These are phyloP conservation scores for Phylloboletellus chloephorus DNA, from an alignment of 1,284 basidiomycete species.

Conservation along the genomic window DNA sequence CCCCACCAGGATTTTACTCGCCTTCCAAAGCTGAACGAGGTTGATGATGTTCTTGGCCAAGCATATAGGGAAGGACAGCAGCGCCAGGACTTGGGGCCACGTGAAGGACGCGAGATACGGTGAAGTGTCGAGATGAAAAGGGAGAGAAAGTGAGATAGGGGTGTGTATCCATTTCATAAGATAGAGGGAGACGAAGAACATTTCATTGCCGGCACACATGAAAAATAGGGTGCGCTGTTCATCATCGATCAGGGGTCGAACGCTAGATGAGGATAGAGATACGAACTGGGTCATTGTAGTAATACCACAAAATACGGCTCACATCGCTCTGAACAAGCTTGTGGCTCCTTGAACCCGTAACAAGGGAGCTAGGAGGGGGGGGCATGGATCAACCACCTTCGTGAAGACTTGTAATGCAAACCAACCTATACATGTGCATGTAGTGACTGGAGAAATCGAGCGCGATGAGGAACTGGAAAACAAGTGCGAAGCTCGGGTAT, in stretches of 20 bases:
- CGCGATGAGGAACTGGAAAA: slow-evolving; percentile 94
- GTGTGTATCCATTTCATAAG: slow-evolving; percentile 82
- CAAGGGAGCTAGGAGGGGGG: slow-evolving; percentile 64
- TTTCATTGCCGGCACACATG: slow-evolving; percentile 95
- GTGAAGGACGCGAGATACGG: slow-evolving; percentile 41
- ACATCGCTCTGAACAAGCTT: slow-evolving; percentile 90
- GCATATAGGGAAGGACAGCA: slow-evolving; percentile 68
- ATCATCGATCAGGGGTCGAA: slow-evolving; percentile 1
- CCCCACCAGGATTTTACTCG: slow-evolving; percentile 90
- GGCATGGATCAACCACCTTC: slow-evolving; percentile 8
- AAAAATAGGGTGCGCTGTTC: slow-evolving; percentile 78
- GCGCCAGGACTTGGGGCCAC: slow-evolving; percentile 79
- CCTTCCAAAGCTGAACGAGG: slow-evolving; percentile 97
- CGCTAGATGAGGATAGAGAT: slow-evolving; percentile 1
- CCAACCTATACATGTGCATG: slow-evolving; percentile 99
- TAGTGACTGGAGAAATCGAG: slow-evolving; percentile 99
- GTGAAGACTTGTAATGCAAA: too few relatives aligned
- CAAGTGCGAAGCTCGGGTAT: slow-evolving; percentile 77
- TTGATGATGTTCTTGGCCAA: slow-evolving; percentile 91
- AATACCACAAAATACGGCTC: slow-evolving; percentile 86
- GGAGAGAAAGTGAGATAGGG: slow-evolving; percentile 42
- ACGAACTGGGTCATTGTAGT: slow-evolving; percentile 85
- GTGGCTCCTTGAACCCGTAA: slow-evolving; percentile 90
- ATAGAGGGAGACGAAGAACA: slow-evolving; percentile 96
- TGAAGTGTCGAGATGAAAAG: slow-evolving; percentile 28